These are phyloP conservation scores for Petrea volubilis DNA, from an alignment of 257 asterid genomes.

Conservation along the genomic window DNA sequence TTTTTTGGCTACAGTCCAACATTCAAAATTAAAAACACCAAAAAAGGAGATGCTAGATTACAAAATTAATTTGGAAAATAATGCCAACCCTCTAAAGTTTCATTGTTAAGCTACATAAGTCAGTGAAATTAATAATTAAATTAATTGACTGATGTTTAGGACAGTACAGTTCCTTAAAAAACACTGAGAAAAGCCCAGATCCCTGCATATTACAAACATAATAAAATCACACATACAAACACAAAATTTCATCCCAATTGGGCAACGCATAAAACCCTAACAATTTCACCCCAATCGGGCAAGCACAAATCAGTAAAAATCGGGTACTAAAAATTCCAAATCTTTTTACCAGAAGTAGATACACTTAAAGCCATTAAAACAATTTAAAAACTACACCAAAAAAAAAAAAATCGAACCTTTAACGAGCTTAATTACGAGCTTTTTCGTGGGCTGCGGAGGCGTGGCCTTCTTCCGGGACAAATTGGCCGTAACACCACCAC, in stretches of 20 bases:
- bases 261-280: slow-evolving; percentile 36
- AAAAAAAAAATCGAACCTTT: slow-evolving; percentile 50
- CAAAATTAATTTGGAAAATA: not conserved
- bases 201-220: slow-evolving; percentile 20
- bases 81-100: not conserved
- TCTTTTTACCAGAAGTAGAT: not conserved
- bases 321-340: not conserved
- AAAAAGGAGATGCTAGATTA: slow-evolving; percentile 6
- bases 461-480: slow-evolving; percentile 74
- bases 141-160: not conserved
- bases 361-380: slow-evolving; percentile 3
- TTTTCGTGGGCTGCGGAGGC: slow-evolving; percentile 82
- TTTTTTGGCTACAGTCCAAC: slow-evolving; percentile 14
- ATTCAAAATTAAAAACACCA: not conserved
- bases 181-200: slow-evolving; percentile 26
- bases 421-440: slow-evolving; percentile 74
- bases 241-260: not conserved
- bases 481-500: slow-evolving; percentile 64
- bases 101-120: slow-evolving; percentile 5
- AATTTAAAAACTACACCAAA: not conserved
- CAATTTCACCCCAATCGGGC: slow-evolving; percentile 15
- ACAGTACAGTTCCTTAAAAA: not conserved
- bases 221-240: not conserved
- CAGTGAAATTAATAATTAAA: slow-evolving; percentile 1
- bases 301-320: slow-evolving; percentile 8